Conservation (phyloP, 257 asterid species). For the Cruciata laevipes region DNA sequence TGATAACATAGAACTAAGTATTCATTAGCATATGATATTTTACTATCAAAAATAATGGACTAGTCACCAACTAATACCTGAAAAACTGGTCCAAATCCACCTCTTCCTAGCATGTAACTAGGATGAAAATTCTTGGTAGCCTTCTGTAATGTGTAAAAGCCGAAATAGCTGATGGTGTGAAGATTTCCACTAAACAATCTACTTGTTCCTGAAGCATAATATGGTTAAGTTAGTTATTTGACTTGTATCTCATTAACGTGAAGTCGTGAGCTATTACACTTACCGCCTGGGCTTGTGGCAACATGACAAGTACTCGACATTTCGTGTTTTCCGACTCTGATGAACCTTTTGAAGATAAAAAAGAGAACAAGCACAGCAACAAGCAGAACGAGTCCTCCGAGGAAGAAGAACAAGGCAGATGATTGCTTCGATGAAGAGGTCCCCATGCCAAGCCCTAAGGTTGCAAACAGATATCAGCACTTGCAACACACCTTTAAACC, state of each 20-base stretch:
- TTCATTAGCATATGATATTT: background rate
- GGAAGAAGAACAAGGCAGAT: slow-evolving; percentile 35
- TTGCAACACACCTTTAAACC: too few relatives aligned
- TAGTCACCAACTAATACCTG: slow-evolving; percentile 32
- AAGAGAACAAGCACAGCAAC: slow-evolving; percentile 37
- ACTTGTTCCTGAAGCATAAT: slow-evolving; percentile 35
- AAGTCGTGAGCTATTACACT: background rate
- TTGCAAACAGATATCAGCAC: background rate
- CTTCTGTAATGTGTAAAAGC: slow-evolving; percentile 53
- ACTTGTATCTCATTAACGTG: background rate
- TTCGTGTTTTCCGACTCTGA: slow-evolving; percentile 25
- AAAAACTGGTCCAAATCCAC: slow-evolving; percentile 87
- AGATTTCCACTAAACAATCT: slow-evolving; percentile 47
- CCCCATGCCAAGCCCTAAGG: background rate
- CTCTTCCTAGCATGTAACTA: slow-evolving; percentile 60
- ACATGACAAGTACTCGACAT: slow-evolving; percentile 20
- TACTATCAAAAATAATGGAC: background rate
- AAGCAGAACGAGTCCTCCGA: slow-evolving; percentile 47
- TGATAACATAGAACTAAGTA: slow-evolving; percentile 6
- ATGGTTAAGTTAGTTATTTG: slow-evolving; percentile 7
- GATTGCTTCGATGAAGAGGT: slow-evolving; percentile 18
- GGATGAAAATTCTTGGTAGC: slow-evolving; percentile 72
- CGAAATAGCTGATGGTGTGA: slow-evolving; percentile 46
- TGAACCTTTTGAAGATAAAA: slow-evolving; percentile 29
- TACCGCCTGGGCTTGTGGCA: slow-evolving; percentile 35